Base-by-base conservation (phyloP, 202 grass and related monocot genomes). In the Carex sylvatica region DNA sequence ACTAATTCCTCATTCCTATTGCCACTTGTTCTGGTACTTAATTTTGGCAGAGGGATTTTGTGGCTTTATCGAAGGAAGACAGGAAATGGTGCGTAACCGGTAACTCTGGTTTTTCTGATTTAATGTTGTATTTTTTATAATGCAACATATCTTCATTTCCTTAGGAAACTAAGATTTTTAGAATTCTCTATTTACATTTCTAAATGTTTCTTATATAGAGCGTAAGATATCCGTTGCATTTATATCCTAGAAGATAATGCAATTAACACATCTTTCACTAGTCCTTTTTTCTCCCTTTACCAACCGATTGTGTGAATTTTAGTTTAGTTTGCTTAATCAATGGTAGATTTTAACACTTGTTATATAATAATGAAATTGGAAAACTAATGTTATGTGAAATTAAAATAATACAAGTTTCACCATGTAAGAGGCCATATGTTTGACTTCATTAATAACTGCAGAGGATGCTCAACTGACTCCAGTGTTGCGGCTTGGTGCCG, bases 401-500 rank as follows among this genome's bases (percentile, higher is more conserved):
- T 18, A n/a, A 51, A 76, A 59, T 20, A 31, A 58, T 10, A 61
- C 20, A 83, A 67, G 38, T 28, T 5, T 78, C 76, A 3, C 15
- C 76, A 10, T 60, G 14, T 74, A 53, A 74, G 15, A 19, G 52
- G 3, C 73, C 10, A 64, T 86, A 61, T 59, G 15, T 2, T 58
- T 77, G 49, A 77, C 51, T 77, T 77, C 65, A 35, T 72, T 85
- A 74, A 89, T 49, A 62, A 82, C 56, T 65, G 68, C 87, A 99
- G 95, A 95, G 87, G 91, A 90, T 88, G 96, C 96, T 83, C 89
- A 99, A 78, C 88, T 99, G 56, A 88, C 47, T 87, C 96, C 96
- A 54, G 11, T 99, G 28, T 82, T 99, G 79, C 89, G 96, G n/a
- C 96, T 99, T 86, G 96, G 96, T 76, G 96, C 96, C 87, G 96